Base-by-base conservation (phyloP, 371 early-diverging fungal species). In the Catenaria anguillulae region DNA sequence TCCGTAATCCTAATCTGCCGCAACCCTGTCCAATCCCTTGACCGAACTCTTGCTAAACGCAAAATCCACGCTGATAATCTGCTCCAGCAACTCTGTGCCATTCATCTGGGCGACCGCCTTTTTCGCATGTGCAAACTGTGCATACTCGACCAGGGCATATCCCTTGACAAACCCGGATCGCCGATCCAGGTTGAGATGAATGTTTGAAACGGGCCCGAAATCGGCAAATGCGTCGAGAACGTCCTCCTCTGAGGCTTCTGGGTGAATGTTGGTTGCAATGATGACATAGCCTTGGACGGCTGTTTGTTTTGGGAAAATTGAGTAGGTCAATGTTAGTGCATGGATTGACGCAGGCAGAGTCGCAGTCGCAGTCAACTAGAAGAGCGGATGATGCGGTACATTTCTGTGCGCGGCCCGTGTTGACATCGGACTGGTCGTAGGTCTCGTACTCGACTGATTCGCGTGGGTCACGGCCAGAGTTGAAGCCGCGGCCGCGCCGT, bases 251-350 rank as follows among this genome's bases (percentile, higher is more conserved):
- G 86, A 84, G 1, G 92, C 87, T 70, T 97, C 97, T 69, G 92
- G 92, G 72, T 97, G 91, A 35, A 97, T 78, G 33, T 87, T 87
- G 6, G 92, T 90, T 17, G 89, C 86, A 55, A 93, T 68, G 12
- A 97, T 71, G 60, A 94, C 89, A 93, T 93, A 97, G 40, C 97
- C 97, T 70, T 97, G 95, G 55, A 94, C 78, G 29, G 97, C 52
- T 50, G 31, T 15, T 29, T 19, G 29, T 21, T 46, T n/a, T n/a
- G 46, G 21, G 29, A 8, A 26, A 31, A 8, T 31, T 43, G 8
- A 8, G 19, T 19, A 23, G 21, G 31, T 2, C 13, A 50, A 21
- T 24, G 29, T 29, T 0, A 23, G 8, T 24, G 6, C n/a, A n/a
- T n/a, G n/a, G n/a, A n/a, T n/a, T n/a, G n/a, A n/a, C n/a, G n/a